Percentiles rank a stretch among this genome's conserved stretches.
Evolutionary conservation across 768 basidiomycete species (phyloP).

Genomic region (Lepiota subincarnata): DNA sequence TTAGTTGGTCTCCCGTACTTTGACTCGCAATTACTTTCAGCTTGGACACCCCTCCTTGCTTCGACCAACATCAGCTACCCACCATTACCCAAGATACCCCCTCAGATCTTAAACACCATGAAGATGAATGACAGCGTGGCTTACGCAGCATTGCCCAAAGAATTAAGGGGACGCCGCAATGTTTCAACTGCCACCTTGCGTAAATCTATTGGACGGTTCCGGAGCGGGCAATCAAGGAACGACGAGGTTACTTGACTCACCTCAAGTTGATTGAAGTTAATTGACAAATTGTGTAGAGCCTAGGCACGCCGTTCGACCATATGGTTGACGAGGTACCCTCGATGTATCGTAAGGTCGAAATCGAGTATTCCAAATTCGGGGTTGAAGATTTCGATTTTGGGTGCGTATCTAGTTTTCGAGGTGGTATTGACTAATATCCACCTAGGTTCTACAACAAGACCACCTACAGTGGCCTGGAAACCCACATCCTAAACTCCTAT

Average conservation of each 20-base stretch:
- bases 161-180: slow-evolving; percentile 81
- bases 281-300: slow-evolving; percentile 16
- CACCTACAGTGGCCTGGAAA: slow-evolving; percentile 86
- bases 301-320: slow-evolving; percentile 49
- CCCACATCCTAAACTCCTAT: slow-evolving; percentile 96
- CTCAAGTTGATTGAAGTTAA: not conserved
- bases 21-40: slow-evolving; percentile 67
- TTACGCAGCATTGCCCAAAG: slow-evolving; percentile 85
- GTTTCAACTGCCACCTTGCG: slow-evolving; percentile 52
- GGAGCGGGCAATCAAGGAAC: slow-evolving; percentile 67
- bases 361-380: slow-evolving; percentile 97
- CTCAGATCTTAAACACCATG: slow-evolving; percentile 71
- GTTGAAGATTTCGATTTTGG: slow-evolving; percentile 99
- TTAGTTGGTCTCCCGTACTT: slow-evolving; percentile 88
- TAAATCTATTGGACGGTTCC: slow-evolving; percentile 67
- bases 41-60: slow-evolving; percentile 48
- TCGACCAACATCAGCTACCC: slow-evolving; percentile 48
- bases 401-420: slow-evolving; percentile 36
- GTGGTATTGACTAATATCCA: slow-evolving; percentile 1
- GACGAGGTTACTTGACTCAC: slow-evolving; percentile 36
- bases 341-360: slow-evolving; percentile 89
- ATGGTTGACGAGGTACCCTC: slow-evolving; percentile 63
- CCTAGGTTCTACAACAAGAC: slow-evolving; percentile 92
- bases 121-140: slow-evolving; percentile 87
- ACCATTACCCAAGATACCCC: slow-evolving; percentile 74